Evolutionary conservation across 257 asterid genomes (phyloP), one percentile per base, ranked within the genome.

Genomic region (Przewalskia tangutica): DNA sequence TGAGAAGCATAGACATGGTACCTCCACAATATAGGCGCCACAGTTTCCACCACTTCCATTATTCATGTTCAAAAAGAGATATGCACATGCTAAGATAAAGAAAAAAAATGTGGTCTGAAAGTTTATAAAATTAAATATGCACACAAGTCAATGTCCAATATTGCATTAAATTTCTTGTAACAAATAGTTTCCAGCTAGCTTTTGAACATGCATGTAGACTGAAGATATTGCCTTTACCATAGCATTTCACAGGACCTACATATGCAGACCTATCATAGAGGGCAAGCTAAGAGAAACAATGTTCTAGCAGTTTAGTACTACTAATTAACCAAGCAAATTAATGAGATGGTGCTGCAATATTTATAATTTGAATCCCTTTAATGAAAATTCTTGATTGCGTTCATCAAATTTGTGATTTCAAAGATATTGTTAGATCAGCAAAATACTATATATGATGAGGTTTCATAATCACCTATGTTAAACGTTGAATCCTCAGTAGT

Each of bases 11-110:
- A 32, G 66, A 34, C 58, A 86, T 91, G 94, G 60, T 55, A 54
- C 59, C 97, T 92, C 96, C 60, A 92, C 96, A 62, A 91, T 92
- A 87, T 96, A 94, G 77, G 97, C 91, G 80, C 97, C 97, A 55
- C 97, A 94, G 73, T 91, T 92, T 50, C 98, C 98, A 75, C 98
- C 98, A 75, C 93, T 17, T 17, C 12, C 65, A 65, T 40, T 60
- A 46, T 46, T 46, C 53, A 46, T 8, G 9, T 46, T 46, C 53
- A 9, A 77, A 65, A 18, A 51, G 50, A 83, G 14, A n/a, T 27
- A 27, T 17, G 66, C 44, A 65, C 82, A 8, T 42, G 36, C 77
- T 5, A 7, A 42, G 48, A 77, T 14, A 68, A 54, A 56, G 64
- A 60, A 42, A 40, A 51, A 36, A 71, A 42, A 11, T 36, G 10